A percentile compares a stretch with the other conserved stretches of the same genome.
phyloP scores from a whole-genome alignment of 352 stramenopile species.

The Thalassiosira delicatula region DNA sequence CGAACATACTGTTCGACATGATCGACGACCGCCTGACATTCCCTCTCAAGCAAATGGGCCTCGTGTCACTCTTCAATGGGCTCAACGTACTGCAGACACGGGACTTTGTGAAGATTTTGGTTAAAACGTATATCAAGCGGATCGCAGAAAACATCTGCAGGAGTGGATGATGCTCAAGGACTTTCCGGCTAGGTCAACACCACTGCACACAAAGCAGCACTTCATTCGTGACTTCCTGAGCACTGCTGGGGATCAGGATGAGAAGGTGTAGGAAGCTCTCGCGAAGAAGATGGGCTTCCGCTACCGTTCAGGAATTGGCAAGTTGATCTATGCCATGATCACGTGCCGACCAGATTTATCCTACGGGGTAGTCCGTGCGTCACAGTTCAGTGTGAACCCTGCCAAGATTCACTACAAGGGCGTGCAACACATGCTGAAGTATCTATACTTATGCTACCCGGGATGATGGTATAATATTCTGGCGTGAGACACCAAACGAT shows the following conservation, averaged over 20 bases:
- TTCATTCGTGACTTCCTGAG: background rate
- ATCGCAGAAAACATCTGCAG: conserved; percentile 7
- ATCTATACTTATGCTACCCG: conserved; percentile 10
- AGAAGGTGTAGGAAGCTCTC: conserved; percentile 19
- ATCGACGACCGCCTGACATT: conserved; percentile 23
- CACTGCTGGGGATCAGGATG: background rate
- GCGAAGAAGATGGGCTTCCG: conserved; percentile 23
- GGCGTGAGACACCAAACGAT: background rate
- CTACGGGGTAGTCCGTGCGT: conserved; percentile 1
- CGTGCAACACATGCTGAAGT: conserved; percentile 34
- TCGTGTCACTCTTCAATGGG: conserved; percentile 47
- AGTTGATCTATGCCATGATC: conserved; percentile 60
- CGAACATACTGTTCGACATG: conserved; percentile 26
- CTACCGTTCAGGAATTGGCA: conserved; percentile 41
- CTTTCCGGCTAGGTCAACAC: background rate
- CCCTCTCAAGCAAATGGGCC: conserved; percentile 26
- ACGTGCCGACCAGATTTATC: conserved; percentile 37
- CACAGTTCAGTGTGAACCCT: conserved; percentile 21
- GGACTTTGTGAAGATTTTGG: conserved; percentile 40
- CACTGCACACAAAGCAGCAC: background rate
- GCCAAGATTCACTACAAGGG: conserved; percentile 43
- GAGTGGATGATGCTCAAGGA: background rate
- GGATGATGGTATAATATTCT: conserved; percentile 21
- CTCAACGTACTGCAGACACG: conserved; percentile 53
- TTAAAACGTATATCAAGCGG: conserved; percentile 24